These are phyloP conservation scores for Cyberlindnera euphorbiiphila DNA, from an alignment of 805 yeast species.

Conservation along the genomic window DNA sequence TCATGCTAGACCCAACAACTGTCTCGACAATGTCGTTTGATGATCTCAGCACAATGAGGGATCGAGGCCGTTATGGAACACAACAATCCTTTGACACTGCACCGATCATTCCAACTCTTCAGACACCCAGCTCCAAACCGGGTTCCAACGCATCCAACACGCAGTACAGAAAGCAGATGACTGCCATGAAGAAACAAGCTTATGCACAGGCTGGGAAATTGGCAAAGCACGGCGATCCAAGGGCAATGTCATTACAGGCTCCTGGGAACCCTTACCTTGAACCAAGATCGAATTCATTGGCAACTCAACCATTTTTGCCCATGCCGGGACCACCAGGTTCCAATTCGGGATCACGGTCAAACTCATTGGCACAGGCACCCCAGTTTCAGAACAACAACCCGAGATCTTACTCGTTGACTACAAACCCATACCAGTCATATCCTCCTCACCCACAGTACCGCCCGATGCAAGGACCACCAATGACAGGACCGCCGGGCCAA, in stretches of 20 bases:
- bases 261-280: constrained; percentile 22
- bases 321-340: constrained; percentile 1
- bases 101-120: constrained; percentile 71
- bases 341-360: constrained; percentile 16
- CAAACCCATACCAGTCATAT: constrained; percentile 20
- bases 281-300: constrained; percentile 35
- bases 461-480: constrained; percentile 1
- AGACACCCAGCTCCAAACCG: constrained; percentile 30
- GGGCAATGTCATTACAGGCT: constrained; percentile 43
- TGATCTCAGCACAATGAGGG: constrained; percentile 60
- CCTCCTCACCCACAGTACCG: neutral
- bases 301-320: constrained; percentile 32
- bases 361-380: constrained; percentile 17
- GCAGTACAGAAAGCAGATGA: constrained; percentile 67
- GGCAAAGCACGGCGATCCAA: constrained; percentile 30
- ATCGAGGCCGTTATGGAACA: constrained; percentile 63
- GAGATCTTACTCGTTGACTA: constrained; percentile 23
- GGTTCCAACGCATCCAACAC: constrained; percentile 40
- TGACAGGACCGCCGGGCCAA: constrained; percentile 2
- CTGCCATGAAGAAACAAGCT: constrained; percentile 60
- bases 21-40: constrained; percentile 50
- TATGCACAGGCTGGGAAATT: constrained; percentile 41
- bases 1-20: constrained; percentile 29
- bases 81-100: constrained; percentile 46
- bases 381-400: constrained; percentile 5